Base-by-base conservation (phyloP, 164 flowering plant genomes). In the Vitis cinerea region DNA sequence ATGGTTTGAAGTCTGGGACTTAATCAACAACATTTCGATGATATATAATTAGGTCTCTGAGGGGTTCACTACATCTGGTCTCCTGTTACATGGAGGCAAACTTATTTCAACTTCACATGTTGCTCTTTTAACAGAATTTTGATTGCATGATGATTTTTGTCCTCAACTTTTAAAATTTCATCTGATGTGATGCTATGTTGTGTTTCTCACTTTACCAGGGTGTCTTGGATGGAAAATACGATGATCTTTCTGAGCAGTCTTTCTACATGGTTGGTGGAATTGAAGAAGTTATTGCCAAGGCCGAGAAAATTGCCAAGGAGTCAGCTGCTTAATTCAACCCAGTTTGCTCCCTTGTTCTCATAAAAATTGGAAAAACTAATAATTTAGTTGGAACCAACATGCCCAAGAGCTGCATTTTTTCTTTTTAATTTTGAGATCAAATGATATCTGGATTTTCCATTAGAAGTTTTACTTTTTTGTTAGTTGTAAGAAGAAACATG, bases 191-290 rank as follows among this genome's bases (percentile, higher is more conserved):
- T 27, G 65, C 44, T 48, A 31, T 8, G n/a, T 14, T n/a, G 44
- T 6, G 7, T 37, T 37, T 37, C 44, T 37, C 7, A 6, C 7
- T 37, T 37, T 63, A 50, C 29, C 85, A 95, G 98, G 99, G 96
- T 50, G 94, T 95, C 47, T 83, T 95, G 88, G 99, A 95, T 77
- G 99, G 99, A 0, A 93, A 93, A 53, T 95, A 83, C 48, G 99
- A 95, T 79, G 99, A 95, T 68, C 94, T 95, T 48, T 65, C 98
- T 0, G 99, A 95, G 73, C 98, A 95, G 56, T 84, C 98, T 10
- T 95, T 95, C 75, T 93, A 93, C 89, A 93, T 95, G 98, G 96
- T 95, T 64, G 99, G 99, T 75, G 99, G 99, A 67, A 95, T 95
- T 50, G 98, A 95, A 0, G 99, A 95, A 76, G 99, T 95, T 59